A percentile compares a stretch with the other conserved stretches of the same genome.
Conservation (phyloP, 2,329 filamentous ascomycete species). For the Xylariaceae sp. region DNA sequence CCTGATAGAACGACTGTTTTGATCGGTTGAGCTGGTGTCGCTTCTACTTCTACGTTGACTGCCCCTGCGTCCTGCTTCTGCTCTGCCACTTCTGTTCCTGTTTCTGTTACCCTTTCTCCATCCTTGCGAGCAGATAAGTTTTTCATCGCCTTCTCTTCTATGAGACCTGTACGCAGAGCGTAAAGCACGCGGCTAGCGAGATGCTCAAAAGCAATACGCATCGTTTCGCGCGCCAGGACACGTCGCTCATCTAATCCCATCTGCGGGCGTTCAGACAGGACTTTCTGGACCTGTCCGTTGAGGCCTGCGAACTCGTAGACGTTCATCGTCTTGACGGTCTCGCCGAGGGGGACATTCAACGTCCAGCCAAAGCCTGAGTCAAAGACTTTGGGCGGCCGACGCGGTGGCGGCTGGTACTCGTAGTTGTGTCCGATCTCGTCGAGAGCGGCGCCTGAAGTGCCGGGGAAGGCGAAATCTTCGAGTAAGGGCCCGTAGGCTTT, state of each 20-base stretch:
- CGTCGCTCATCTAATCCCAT: conserved; percentile 59
- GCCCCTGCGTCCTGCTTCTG: too few relatives aligned
- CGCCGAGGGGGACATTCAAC: conserved; percentile 60
- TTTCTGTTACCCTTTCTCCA: conserved; percentile 6
- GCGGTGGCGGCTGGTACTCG: conserved; percentile 54
- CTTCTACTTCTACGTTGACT: too few relatives aligned
- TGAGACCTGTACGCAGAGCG: conserved; percentile 47
- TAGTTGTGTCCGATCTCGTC: conserved; percentile 35
- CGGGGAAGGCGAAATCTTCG: conserved; percentile 73
- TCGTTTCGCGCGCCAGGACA: conserved; percentile 65
- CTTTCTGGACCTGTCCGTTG: conserved; percentile 58
- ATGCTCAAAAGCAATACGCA: conserved; percentile 85
- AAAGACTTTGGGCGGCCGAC: conserved; percentile 53
- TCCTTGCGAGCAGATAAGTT: neutral
- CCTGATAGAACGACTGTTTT: conserved; percentile 70
- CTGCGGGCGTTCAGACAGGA: conserved; percentile 32
- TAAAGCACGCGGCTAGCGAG: conserved; percentile 70
- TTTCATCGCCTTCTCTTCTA: conserved; percentile 5
- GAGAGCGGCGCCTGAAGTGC: conserved; percentile 1
- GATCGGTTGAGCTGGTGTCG: too few relatives aligned
- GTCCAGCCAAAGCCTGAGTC: conserved; percentile 52
- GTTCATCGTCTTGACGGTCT: conserved; percentile 49
- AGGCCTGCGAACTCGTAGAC: conserved; percentile 74
- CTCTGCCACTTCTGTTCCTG: too few relatives aligned
- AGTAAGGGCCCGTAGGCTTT: conserved; percentile 80